A percentile compares a stretch with the other conserved stretches of the same genome.
Evolutionary conservation across 75 land plant genomes (phyloP).

Genomic region (Cupressus sempervirens): DNA sequence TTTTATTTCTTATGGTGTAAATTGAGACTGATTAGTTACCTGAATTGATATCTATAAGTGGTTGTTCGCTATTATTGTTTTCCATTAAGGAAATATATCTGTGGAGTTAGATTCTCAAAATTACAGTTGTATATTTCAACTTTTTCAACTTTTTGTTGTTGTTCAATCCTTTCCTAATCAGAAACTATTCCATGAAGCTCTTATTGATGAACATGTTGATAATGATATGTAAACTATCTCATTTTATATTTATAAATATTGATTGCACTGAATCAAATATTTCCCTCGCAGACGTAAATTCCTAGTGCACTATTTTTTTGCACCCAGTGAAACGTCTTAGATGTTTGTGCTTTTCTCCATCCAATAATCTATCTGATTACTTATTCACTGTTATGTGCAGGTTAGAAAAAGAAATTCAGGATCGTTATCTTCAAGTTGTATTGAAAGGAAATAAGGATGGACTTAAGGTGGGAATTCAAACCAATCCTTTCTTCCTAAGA

Average conservation of each 20-base stretch:
- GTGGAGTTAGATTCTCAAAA: neutral
- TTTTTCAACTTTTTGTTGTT: too few relatives aligned
- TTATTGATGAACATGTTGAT: too few relatives aligned
- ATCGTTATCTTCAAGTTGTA: constrained; percentile 85
- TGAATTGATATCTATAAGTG: neutral
- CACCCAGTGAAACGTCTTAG: neutral
- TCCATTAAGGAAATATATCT: neutral
- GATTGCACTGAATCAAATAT: neutral
- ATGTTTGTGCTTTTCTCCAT: neutral
- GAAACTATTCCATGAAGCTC: neutral
- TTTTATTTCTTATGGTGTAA: neutral
- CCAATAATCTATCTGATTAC: neutral
- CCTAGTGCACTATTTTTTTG: neutral
- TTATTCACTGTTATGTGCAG: constrained; percentile 33
- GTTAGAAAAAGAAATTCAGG: constrained; percentile 89
- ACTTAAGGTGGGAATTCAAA: constrained; percentile 59
- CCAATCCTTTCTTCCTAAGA: neutral
- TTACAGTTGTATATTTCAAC: neutral
- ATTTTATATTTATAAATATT: neutral
- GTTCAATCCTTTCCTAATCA: too few relatives aligned
- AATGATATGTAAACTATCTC: neutral
- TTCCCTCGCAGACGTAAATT: neutral
- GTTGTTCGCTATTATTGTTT: neutral
- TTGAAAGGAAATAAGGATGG: constrained; percentile 95
- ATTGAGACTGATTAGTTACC: neutral